phyloP scores from a whole-genome alignment of 148 eudicot species.

The Mesembryanthemum crystallinum region DNA sequence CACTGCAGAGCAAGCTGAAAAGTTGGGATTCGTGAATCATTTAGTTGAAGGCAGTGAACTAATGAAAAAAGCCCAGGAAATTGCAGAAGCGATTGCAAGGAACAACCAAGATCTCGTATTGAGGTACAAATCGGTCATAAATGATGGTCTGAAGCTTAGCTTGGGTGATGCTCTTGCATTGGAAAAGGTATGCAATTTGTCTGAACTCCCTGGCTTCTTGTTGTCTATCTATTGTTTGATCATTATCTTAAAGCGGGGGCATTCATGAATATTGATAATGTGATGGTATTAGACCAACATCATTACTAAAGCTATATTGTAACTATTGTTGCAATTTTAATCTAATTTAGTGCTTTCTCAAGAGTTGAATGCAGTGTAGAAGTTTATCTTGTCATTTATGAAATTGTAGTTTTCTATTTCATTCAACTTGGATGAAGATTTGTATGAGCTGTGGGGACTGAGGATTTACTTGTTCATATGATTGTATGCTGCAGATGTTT shows the following conservation, averaged over 20 bases:
- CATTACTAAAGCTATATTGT: neutral
- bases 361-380: neutral
- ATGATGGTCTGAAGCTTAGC: slow-evolving; percentile 78
- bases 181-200: slow-evolving; percentile 70
- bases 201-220: slow-evolving; percentile 6
- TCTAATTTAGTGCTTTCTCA: neutral
- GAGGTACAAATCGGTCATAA: slow-evolving; percentile 84
- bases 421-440: neutral
- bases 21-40: slow-evolving; percentile 81
- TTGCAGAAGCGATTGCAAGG: slow-evolving; percentile 73
- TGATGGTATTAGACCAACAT: neutral
- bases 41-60: slow-evolving; percentile 67
- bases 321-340: slow-evolving; percentile 1
- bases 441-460: neutral
- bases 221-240: neutral
- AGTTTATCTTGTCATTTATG: neutral
- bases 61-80: slow-evolving; percentile 65
- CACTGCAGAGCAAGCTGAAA: slow-evolving; percentile 78
- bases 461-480: neutral
- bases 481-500: neutral
- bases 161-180: slow-evolving; percentile 67
- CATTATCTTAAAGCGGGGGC: neutral
- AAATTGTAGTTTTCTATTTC: neutral
- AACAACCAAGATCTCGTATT: slow-evolving; percentile 78
- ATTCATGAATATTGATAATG: neutral